phyloP scores from a whole-genome alignment of 305 asterid species.

The Solanum hybrid region DNA sequence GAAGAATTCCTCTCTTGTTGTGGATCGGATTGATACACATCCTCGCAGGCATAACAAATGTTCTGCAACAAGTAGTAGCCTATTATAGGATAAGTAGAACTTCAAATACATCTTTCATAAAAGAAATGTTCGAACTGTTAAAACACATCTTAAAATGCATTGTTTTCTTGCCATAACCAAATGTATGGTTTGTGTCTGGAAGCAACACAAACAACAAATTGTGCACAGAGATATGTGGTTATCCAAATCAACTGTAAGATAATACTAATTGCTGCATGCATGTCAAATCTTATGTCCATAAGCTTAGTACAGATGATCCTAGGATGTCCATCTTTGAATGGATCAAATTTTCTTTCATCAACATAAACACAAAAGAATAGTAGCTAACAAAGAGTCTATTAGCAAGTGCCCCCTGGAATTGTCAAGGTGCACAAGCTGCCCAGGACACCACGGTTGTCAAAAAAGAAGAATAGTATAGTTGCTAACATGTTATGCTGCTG shows the following conservation, averaged over 20 bases:
- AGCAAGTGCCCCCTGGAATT: neutral
- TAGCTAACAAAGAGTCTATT: neutral
- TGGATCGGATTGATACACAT: conserved; percentile 92
- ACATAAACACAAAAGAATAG: neutral
- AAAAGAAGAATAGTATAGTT: neutral
- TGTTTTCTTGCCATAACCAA: neutral
- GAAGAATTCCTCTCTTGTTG: conserved; percentile 82
- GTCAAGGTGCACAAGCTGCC: neutral
- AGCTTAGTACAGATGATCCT: neutral
- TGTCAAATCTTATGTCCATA: neutral
- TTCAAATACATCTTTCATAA: neutral
- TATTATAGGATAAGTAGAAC: neutral
- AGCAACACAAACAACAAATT: neutral
- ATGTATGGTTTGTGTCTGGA: neutral
- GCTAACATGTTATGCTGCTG: neutral
- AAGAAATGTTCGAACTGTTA: neutral
- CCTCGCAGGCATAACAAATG: conserved; percentile 92
- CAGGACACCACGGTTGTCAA: neutral
- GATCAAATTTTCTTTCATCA: neutral
- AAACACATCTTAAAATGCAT: neutral
- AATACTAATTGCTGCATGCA: neutral
- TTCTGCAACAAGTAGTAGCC: conserved; percentile 43
- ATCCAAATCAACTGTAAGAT: neutral
- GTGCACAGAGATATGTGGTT: neutral
- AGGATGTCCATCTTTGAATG: neutral